A percentile compares a stretch with the other conserved stretches of the same genome.
phyloP scores from a whole-genome alignment of 176 grass and related monocot genomes.

The Phragmites australis region DNA sequence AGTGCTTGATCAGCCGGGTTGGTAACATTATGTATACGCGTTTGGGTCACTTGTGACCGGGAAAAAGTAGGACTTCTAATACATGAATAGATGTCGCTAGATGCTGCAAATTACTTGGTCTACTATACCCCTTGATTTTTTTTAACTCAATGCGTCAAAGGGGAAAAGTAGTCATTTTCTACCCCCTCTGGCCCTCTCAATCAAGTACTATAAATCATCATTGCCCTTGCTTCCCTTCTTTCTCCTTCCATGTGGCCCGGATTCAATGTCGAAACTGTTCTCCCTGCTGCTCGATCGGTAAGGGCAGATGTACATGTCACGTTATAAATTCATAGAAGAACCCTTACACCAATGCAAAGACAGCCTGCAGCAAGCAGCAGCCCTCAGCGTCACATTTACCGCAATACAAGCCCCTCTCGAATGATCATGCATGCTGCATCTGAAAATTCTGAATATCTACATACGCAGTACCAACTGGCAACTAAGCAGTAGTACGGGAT shows the following conservation, averaged over 20 bases:
- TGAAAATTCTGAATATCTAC: neutral
- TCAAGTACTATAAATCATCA: slow-evolving; percentile 11
- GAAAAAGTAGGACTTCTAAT: too few relatives aligned
- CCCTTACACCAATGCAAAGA: neutral
- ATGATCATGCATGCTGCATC: neutral
- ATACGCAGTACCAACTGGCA: too few relatives aligned
- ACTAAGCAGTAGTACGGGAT: neutral
- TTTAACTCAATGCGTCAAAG: neutral
- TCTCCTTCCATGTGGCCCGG: neutral
- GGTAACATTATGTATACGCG: too few relatives aligned
- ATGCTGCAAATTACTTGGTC: too few relatives aligned
- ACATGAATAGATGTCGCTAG: too few relatives aligned
- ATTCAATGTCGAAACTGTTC: slow-evolving; percentile 40
- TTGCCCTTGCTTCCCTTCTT: neutral
- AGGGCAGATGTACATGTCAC: slow-evolving; percentile 10
- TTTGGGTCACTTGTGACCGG: too few relatives aligned
- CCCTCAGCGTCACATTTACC: neutral
- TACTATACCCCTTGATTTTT: too few relatives aligned
- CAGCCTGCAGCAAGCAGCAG: neutral
- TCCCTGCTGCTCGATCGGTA: neutral
- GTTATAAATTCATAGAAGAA: slow-evolving; percentile 15
- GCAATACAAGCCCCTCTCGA: neutral
- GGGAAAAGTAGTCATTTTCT: neutral
- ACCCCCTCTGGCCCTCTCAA: neutral
- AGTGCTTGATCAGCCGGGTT: too few relatives aligned